Percentiles rank a stretch among this genome's conserved stretches.
These are phyloP conservation scores for Termitomyces sp. DNA, from an alignment of 768 basidiomycete genomes.

Conservation along the genomic window DNA sequence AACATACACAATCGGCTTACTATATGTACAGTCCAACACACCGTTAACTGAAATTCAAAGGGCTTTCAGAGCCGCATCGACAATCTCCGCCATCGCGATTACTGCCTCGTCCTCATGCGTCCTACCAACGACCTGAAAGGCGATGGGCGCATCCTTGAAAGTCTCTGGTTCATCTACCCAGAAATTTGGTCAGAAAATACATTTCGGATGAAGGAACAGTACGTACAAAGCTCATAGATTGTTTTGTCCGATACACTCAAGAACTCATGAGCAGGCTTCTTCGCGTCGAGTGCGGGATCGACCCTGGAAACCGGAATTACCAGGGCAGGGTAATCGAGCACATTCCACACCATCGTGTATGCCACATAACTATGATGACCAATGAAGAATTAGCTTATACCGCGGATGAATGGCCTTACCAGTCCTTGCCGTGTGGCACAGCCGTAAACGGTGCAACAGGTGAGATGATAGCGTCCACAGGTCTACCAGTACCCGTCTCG, in stretches of 20 bases:
- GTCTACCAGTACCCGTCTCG: constrained; percentile 59
- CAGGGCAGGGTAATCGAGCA: constrained; percentile 57
- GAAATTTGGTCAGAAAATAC: not conserved
- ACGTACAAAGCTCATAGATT: not conserved
- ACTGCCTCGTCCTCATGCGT: constrained; percentile 75
- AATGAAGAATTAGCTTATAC: not conserved
- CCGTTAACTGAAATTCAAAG: not conserved
- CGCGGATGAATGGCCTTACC: constrained; percentile 25
- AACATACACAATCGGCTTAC: too few species aligned
- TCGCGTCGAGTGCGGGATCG: constrained; percentile 46
- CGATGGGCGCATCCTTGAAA: constrained; percentile 54
- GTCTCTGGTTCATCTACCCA: constrained; percentile 45
- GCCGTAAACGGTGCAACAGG: constrained; percentile 59
- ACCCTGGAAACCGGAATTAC: constrained; percentile 63
- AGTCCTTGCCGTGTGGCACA: constrained; percentile 56
- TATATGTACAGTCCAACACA: too few species aligned
- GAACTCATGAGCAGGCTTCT: constrained; percentile 14
- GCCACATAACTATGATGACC: constrained; percentile 28
- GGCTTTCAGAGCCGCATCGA: constrained; percentile 38
- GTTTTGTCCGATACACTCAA: not conserved
- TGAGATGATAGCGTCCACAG: constrained; percentile 70
- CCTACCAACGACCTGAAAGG: constrained; percentile 61
- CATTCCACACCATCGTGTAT: constrained; percentile 62
- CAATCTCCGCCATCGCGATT: constrained; percentile 62
- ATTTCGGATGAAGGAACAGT: constrained; percentile 9